phyloP scores from a whole-genome alignment of 2,329 filamentous ascomycete genomes.

The Chrysosporium keratinophilum region DNA sequence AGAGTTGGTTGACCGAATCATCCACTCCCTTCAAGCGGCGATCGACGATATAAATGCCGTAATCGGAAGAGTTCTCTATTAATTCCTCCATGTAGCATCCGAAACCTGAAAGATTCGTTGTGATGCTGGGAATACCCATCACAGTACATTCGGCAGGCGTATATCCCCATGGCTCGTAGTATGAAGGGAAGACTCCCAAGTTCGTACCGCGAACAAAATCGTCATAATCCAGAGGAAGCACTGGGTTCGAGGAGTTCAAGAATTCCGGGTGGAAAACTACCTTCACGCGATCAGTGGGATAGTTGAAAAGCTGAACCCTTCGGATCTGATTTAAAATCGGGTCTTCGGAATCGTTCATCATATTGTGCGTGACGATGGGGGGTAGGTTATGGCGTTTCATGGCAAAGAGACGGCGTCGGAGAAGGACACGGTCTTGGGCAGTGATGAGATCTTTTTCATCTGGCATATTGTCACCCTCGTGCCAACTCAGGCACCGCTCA shows the following conservation, averaged over 20 bases:
- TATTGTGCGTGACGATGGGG: slow-evolving; percentile 97
- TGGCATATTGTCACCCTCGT: slow-evolving; percentile 83
- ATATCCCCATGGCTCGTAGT: slow-evolving; percentile 99
- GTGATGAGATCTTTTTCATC: slow-evolving; percentile 96
- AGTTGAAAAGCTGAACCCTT: slow-evolving; percentile 93
- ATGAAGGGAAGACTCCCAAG: slow-evolving; percentile 88
- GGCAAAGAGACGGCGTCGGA: slow-evolving; percentile 82
- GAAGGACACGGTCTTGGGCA: slow-evolving; percentile 79
- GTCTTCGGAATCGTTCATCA: slow-evolving; percentile 87
- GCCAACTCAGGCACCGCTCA: slow-evolving; percentile 88
- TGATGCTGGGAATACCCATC: slow-evolving; percentile 97
- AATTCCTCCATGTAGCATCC: slow-evolving; percentile 99
- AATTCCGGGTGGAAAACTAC: slow-evolving; percentile 98
- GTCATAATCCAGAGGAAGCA: slow-evolving; percentile 91
- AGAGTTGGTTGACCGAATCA: slow-evolving; percentile 91
- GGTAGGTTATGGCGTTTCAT: slow-evolving; percentile 90
- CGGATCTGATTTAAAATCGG: slow-evolving; percentile 93
- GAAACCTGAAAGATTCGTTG: slow-evolving; percentile 93
- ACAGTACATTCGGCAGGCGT: slow-evolving; percentile 97
- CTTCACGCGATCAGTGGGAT: slow-evolving; percentile 90
- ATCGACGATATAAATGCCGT: slow-evolving; percentile 98
- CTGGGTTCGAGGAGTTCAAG: slow-evolving; percentile 87
- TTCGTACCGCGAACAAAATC: slow-evolving; percentile 97
- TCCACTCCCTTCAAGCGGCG: slow-evolving; percentile 90
- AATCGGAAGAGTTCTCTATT: slow-evolving; percentile 95